Base-by-base conservation (phyloP, 306 rosid species). In the Quercus bicolor region DNA sequence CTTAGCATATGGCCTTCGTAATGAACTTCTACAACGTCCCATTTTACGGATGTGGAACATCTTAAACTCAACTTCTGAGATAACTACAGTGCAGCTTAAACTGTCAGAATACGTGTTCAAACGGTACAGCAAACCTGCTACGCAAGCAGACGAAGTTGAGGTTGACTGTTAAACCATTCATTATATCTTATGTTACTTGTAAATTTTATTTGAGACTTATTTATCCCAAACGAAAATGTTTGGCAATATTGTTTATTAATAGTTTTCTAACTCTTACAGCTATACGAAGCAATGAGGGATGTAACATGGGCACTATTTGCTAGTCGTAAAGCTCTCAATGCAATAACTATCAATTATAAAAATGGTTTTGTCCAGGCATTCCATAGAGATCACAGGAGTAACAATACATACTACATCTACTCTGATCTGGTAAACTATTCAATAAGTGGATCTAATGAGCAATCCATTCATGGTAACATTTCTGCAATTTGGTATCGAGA, bases 301-400 rank as follows among this genome's bases (percentile, higher is more conserved):
- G 84, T 89, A 55, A 96, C 99, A 10, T 96, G 99, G 98, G 92
- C 97, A 6, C 56, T 93, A n/a, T 96, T 96, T 80, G 90, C 90
- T 2, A 96, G 98, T 71, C 87, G 91, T 5, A 93, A 88, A 82
- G 98, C 99, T 80, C 92, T 96, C 20, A 90, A 89, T 78, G 97
- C 99, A 18, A 96, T 96, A 81, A 96, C 99, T 2, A 91, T 96
- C 80, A 96, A 89, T 52, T 96, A 93, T 77, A 90, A 79, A 79
- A 93, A 96, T 53, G 99, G 99, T 74, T 96, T 96, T 87, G 98
- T 96, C 31, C 99, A 96, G 52, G 97, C 98, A 68, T 96, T 96
- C 70, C 98, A 96, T 64, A 90, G 99, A 82, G 98, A 96, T 78
- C 90, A 90, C 43, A 88, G 86, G 79, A 92, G 91, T 78, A 93